A percentile compares a stretch with the other conserved stretches of the same genome.
Conservation (phyloP, 2,329 filamentous ascomycete species). For the Neocucurbitaria cava region DNA sequence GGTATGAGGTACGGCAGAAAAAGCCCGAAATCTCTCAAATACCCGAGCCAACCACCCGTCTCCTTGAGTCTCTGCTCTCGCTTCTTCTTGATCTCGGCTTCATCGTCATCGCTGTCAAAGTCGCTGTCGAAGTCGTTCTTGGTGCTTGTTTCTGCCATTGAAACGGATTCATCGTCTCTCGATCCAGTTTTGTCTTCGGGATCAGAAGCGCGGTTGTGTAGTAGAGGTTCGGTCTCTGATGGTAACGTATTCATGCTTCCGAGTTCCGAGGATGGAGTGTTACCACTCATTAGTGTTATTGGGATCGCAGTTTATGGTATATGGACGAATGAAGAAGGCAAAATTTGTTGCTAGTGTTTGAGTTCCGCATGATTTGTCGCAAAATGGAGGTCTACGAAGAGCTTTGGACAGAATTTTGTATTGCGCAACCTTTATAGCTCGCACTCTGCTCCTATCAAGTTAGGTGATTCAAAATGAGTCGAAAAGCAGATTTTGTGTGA, state of each 20-base stretch:
- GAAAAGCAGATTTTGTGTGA: too few species aligned
- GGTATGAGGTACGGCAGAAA: neutral
- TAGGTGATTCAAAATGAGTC: too few species aligned
- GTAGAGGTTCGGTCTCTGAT: neutral
- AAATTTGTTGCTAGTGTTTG: too few species aligned
- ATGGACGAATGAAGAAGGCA: too few species aligned
- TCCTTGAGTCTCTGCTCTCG: neutral
- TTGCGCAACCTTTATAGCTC: too few species aligned
- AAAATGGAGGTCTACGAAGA: too few species aligned
- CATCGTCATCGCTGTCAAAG: neutral
- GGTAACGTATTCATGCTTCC: neutral
- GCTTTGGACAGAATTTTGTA: too few species aligned
- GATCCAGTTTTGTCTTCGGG: neutral
- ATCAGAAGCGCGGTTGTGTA: neutral
- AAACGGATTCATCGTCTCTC: neutral
- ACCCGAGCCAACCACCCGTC: neutral
- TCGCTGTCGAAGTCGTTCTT: neutral
- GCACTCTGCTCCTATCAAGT: too few species aligned
- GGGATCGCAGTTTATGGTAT: too few species aligned
- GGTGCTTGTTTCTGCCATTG: neutral
- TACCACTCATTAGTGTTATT: too few species aligned
- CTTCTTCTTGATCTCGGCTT: neutral
- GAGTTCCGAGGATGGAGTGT: too few species aligned
- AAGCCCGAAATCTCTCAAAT: neutral
- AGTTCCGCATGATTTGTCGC: too few species aligned